A percentile compares a stretch with the other conserved stretches of the same genome.
phyloP scores from a whole-genome alignment of 2,329 filamentous ascomycete species.

The Aureobasidium sp. region DNA sequence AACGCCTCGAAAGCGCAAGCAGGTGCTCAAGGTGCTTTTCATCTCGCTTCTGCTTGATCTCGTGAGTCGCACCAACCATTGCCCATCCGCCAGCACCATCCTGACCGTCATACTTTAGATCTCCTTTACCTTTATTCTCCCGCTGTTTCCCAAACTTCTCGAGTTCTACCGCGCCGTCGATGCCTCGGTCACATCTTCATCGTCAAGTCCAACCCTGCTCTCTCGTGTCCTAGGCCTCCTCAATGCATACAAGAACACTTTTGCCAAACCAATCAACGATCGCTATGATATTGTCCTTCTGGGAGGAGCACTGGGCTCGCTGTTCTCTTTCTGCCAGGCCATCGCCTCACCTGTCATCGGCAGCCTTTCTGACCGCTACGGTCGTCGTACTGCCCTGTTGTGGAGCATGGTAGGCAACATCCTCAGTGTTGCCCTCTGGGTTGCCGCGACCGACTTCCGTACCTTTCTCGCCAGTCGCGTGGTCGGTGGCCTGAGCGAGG shows the following conservation, averaged over 20 bases:
- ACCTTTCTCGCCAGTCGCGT: constrained; percentile 92
- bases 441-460: constrained; percentile 84
- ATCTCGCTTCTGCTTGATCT: constrained; percentile 83
- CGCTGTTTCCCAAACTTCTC: constrained; percentile 88
- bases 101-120: constrained; percentile 55
- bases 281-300: constrained; percentile 95
- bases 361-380: constrained; percentile 77
- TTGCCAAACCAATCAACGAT: constrained; percentile 86
- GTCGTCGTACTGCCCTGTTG: constrained; percentile 77
- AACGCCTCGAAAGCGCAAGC: constrained; percentile 52
- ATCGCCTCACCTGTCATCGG: constrained; percentile 89
- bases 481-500: constrained; percentile 88
- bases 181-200: constrained; percentile 43
- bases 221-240: constrained; percentile 73
- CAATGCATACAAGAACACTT: constrained; percentile 91
- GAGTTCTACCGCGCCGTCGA: constrained; percentile 92
- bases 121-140: constrained; percentile 97
- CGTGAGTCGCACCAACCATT: constrained; percentile 31
- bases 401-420: constrained; percentile 93
- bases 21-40: constrained; percentile 80
- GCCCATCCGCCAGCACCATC: not conserved
- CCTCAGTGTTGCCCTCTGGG: constrained; percentile 87
- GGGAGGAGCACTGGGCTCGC: constrained; percentile 83
- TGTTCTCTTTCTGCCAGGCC: constrained; percentile 90
- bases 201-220: constrained; percentile 53